These are phyloP conservation scores for Cercophora samala DNA, from an alignment of 495 filamentous ascomycete genomes.

Conservation along the genomic window DNA sequence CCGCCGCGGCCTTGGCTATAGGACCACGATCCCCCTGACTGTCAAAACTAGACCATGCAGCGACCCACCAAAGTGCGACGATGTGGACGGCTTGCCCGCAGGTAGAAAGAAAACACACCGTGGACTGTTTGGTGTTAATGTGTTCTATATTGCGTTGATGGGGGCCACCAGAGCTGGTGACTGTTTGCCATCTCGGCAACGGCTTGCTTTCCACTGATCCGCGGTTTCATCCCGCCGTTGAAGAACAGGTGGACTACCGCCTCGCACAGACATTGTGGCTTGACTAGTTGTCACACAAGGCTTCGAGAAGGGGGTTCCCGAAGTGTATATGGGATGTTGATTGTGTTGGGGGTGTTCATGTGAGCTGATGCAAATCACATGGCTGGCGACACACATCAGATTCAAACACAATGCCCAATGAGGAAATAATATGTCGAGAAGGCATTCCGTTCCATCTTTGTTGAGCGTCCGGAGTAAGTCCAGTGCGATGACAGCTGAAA, in stretches of 20 bases:
- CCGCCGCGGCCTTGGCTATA: neutral
- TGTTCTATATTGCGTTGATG: neutral
- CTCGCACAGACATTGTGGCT: constrained; percentile 9
- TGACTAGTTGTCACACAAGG: constrained; percentile 1
- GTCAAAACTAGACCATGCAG: neutral
- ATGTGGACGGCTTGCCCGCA: neutral
- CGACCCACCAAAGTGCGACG: neutral
- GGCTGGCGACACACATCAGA: neutral
- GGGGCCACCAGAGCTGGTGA: neutral
- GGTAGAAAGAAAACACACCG: neutral
- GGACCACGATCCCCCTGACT: neutral
- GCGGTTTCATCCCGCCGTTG: neutral
- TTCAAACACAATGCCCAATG: neutral
- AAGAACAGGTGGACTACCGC: neutral
- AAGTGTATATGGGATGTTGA: neutral
- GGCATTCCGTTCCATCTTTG: neutral
- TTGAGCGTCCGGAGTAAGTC: neutral
- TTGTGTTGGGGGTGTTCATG: neutral
- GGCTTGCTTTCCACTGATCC: neutral
- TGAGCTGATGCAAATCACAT: neutral
- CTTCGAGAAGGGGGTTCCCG: constrained; percentile 5
- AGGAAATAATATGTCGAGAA: neutral
- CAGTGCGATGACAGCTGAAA: neutral
- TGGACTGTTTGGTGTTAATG: neutral
- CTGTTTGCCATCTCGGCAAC: neutral